phyloP scores from a whole-genome alignment of 495 filamentous ascomycete genomes.

The Haplographium delicatum region DNA sequence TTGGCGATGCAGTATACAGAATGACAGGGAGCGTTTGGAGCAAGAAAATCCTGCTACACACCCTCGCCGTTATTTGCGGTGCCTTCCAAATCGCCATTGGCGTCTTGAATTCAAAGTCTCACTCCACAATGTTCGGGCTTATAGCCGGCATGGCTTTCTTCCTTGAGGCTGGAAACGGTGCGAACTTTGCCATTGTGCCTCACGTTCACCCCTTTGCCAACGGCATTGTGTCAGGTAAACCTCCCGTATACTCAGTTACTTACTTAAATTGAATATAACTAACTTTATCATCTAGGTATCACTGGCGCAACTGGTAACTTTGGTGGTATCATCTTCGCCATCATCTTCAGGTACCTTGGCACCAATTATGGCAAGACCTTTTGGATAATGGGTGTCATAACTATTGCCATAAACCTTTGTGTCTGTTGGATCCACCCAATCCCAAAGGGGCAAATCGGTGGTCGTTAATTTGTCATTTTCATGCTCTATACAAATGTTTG shows the following conservation, averaged over 20 bases:
- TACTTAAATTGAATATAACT: too few species aligned
- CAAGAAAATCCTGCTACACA: constrained; percentile 70
- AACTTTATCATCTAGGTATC: constrained; percentile 66
- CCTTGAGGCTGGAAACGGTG: constrained; percentile 78
- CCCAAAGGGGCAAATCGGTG: constrained; percentile 63
- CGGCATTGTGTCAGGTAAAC: constrained; percentile 3
- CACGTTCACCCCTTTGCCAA: constrained; percentile 49
- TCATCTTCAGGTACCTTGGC: constrained; percentile 76
- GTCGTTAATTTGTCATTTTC: constrained; percentile 32
- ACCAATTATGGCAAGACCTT: constrained; percentile 60
- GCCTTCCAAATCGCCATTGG: constrained; percentile 69
- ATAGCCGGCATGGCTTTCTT: constrained; percentile 70
- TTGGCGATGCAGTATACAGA: constrained; percentile 69
- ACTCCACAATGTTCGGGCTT: constrained; percentile 71
- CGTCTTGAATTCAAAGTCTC: constrained; percentile 48
- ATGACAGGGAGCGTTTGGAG: constrained; percentile 54
- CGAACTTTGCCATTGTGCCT: constrained; percentile 79
- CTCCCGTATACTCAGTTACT: too few species aligned
- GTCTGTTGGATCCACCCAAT: constrained; percentile 71
- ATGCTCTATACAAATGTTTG: background rate
- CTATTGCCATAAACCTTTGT: constrained; percentile 58
- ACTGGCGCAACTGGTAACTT: constrained; percentile 79
- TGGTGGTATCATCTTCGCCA: constrained; percentile 78
- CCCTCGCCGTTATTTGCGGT: constrained; percentile 59
- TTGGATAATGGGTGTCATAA: constrained; percentile 80